phyloP scores from a whole-genome alignment of 2,329 filamentous ascomycete genomes.

The Onygena corvina region DNA sequence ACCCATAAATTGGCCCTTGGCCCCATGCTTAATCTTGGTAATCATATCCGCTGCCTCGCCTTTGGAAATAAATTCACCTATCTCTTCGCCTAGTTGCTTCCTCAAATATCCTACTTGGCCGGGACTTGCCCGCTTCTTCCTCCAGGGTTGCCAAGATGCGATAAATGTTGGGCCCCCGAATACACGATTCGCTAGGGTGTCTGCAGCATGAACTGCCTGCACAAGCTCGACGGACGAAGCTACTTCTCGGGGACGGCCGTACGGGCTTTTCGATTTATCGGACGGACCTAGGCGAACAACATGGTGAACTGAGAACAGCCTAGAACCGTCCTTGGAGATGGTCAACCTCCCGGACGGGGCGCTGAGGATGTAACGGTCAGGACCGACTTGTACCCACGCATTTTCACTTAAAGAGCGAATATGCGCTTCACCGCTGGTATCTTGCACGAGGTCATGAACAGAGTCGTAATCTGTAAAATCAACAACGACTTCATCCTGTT shows the following conservation, averaged over 20 bases:
- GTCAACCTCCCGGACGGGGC: conserved; percentile 51
- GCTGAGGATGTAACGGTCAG: conserved; percentile 58
- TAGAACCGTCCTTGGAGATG: conserved; percentile 30
- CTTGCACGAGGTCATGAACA: conserved; percentile 78
- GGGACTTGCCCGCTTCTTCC: conserved; percentile 48
- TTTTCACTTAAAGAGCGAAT: conserved; percentile 63
- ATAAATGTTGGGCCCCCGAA: conserved; percentile 57
- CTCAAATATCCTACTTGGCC: conserved; percentile 38
- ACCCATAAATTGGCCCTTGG: conserved; percentile 49
- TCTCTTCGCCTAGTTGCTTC: conserved; percentile 36
- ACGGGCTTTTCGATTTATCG: conserved; percentile 40
- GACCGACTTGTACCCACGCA: conserved; percentile 72
- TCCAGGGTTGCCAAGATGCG: conserved; percentile 55
- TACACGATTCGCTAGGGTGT: conserved; percentile 59
- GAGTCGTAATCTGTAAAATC: conserved; percentile 85
- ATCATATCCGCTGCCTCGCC: conserved; percentile 81
- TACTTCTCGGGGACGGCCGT: conserved; percentile 55
- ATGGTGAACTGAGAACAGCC: conserved; percentile 25
- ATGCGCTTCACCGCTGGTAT: conserved; percentile 64
- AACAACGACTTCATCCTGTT: conserved; percentile 38
- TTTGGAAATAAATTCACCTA: conserved; percentile 52
- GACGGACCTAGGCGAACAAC: conserved; percentile 22
- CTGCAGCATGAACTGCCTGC: conserved; percentile 70
- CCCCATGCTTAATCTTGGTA: conserved; percentile 75
- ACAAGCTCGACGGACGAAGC: conserved; percentile 54